phyloP scores from a whole-genome alignment of 1,284 basidiomycete species.

The Sporisorium scitamineum region DNA sequence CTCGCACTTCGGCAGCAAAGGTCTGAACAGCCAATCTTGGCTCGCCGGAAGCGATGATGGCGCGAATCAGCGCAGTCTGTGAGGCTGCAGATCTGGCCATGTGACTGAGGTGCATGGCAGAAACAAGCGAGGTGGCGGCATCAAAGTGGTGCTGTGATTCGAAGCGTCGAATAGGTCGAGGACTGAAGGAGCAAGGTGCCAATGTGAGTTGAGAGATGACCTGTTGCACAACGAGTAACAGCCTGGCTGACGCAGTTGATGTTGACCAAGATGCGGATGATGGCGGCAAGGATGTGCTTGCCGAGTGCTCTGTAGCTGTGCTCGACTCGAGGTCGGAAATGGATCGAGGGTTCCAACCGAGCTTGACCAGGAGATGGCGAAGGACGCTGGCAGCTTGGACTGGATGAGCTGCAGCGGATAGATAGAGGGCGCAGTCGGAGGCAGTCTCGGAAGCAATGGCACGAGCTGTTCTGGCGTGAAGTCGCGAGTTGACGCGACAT shows the following conservation, averaged over 20 bases:
- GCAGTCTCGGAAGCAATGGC: constrained; percentile 17
- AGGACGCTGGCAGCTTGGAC: constrained; percentile 20
- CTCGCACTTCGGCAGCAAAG: constrained; percentile 27
- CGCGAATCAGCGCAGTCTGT: constrained; percentile 32
- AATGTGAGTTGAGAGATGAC: constrained; percentile 32
- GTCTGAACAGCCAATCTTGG: constrained; percentile 20
- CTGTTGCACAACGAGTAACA: constrained; percentile 21
- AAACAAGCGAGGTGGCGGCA: constrained; percentile 19
- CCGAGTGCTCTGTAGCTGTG: background rate
- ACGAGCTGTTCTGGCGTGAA: constrained; percentile 14
- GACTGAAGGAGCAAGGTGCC: constrained; percentile 15
- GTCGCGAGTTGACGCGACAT: constrained; percentile 6
- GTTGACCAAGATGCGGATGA: background rate
- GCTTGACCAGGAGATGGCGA: constrained; percentile 31
- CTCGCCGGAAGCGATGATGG: constrained; percentile 27
- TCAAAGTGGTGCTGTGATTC: constrained; percentile 21
- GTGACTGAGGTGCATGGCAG: constrained; percentile 24
- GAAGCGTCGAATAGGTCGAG: constrained; percentile 30
- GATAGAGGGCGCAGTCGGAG: constrained; percentile 24
- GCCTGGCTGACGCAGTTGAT: constrained; percentile 3
- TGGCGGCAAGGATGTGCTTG: background rate
- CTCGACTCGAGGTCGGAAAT: background rate
- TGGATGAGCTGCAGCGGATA: constrained; percentile 17
- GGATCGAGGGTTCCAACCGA: constrained; percentile 29
- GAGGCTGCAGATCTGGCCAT: constrained; percentile 21